These are phyloP conservation scores for Prunus armeniaca DNA, from an alignment of 306 rosid genomes.

Conservation along the genomic window DNA sequence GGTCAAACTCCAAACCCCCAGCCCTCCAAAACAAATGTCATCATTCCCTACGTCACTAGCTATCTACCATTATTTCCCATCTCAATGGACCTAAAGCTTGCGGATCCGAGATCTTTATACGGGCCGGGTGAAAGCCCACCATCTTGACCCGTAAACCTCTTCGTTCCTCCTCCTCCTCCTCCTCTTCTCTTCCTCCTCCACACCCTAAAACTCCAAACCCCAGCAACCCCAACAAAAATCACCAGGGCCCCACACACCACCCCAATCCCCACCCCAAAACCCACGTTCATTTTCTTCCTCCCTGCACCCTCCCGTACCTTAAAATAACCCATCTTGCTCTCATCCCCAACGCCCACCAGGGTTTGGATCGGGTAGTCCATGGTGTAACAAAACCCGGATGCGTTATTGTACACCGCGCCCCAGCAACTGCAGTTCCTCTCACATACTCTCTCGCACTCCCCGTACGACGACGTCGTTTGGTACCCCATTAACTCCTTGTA, in stretches of 20 bases:
- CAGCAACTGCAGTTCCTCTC: slow-evolving; percentile 71
- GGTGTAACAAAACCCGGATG: slow-evolving; percentile 60
- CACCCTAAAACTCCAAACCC: slow-evolving; percentile 27
- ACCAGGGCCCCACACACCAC: slow-evolving; percentile 13
- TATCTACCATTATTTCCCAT: slow-evolving; percentile 31
- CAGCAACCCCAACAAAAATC: slow-evolving; percentile 26
- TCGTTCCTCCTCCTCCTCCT: slow-evolving; percentile 9
- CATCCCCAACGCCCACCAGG: slow-evolving; percentile 51
- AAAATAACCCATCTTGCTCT: slow-evolving; percentile 65
- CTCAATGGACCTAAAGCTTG: slow-evolving; percentile 67
- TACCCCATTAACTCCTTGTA: slow-evolving; percentile 46
- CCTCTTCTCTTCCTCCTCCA: slow-evolving; percentile 23
- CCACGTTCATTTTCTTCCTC: slow-evolving; percentile 19
- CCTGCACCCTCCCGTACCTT: slow-evolving; percentile 50
- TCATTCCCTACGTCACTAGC: slow-evolving; percentile 64
- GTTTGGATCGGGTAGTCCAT: slow-evolving; percentile 66
- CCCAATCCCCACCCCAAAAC: slow-evolving; percentile 28
- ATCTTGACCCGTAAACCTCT: slow-evolving; percentile 30
- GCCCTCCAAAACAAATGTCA: slow-evolving; percentile 39
- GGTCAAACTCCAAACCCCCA: slow-evolving; percentile 7
- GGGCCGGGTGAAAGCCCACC: slow-evolving; percentile 67
- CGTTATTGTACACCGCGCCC: slow-evolving; percentile 66
- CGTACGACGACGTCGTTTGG: slow-evolving; percentile 45
- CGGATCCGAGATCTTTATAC: slow-evolving; percentile 76
- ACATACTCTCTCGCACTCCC: slow-evolving; percentile 55